Evolutionary conservation across 352 stramenopile species (phyloP).

Genomic region (Thraustochytrium sp.): DNA sequence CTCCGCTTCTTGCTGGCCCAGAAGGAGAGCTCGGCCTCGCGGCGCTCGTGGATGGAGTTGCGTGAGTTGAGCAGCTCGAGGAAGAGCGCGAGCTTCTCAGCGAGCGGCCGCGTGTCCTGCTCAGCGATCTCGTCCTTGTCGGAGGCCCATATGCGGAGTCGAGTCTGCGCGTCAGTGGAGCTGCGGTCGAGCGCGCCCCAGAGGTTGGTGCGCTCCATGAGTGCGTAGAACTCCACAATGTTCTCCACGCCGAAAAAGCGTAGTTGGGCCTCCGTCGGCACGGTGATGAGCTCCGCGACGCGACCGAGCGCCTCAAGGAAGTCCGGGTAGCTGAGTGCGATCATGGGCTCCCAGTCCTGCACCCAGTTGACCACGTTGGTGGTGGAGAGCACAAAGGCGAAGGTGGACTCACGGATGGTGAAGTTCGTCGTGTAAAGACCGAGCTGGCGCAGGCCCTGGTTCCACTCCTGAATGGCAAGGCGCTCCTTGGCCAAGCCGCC

Average conservation of each 20-base stretch:
- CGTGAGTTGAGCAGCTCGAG: constrained; percentile 10
- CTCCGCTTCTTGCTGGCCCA: not conserved
- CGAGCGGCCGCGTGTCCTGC: not conserved
- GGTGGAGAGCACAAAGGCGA: constrained; percentile 35
- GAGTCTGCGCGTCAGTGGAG: constrained; percentile 9
- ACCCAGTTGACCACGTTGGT: constrained; percentile 37
- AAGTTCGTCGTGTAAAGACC: constrained; percentile 40
- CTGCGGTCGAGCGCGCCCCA: constrained; percentile 21
- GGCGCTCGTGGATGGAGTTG: not conserved
- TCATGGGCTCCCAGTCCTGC: constrained; percentile 1
- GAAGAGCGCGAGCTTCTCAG: constrained; percentile 20
- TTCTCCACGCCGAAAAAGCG: constrained; percentile 42
- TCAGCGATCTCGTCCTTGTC: not conserved
- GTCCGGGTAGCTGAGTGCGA: constrained; percentile 28
- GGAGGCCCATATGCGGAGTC: not conserved
- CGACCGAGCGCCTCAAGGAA: constrained; percentile 34
- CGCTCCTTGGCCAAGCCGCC: constrained; percentile 30
- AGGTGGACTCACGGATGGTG: constrained; percentile 40
- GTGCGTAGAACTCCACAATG: constrained; percentile 39
- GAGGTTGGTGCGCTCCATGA: constrained; percentile 43
- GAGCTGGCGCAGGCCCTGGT: not conserved
- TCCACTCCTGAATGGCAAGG: constrained; percentile 34
- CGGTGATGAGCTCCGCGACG: constrained; percentile 12
- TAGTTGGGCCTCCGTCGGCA: constrained; percentile 18
- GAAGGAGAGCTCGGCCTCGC: constrained; percentile 20